phyloP scores from a whole-genome alignment of 164 flowering plant species.

The Liquidambar formosana region DNA sequence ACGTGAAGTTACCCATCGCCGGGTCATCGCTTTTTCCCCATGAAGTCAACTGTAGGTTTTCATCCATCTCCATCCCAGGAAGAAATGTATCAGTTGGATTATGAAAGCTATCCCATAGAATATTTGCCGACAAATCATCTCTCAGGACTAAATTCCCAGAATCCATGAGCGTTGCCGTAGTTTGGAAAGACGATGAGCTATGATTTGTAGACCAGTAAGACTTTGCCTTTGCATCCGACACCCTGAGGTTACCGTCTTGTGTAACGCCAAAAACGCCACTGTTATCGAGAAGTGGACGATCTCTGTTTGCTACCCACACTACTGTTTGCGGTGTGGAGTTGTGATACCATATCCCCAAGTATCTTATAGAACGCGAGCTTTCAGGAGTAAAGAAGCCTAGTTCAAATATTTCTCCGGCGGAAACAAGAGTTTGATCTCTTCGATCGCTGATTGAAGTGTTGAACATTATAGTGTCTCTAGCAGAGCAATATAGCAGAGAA shows the following conservation, averaged over 20 bases:
- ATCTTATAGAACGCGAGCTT: conserved; percentile 8
- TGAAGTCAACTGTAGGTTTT: conserved; percentile 17
- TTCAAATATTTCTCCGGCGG: too few relatives aligned
- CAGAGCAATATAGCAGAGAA: too few relatives aligned
- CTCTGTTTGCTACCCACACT: conserved; percentile 52
- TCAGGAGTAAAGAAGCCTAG: conserved; percentile 43
- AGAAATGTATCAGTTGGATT: conserved; percentile 42
- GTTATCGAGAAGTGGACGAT: conserved; percentile 13
- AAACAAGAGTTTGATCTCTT: conserved; percentile 19
- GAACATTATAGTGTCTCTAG: neutral
- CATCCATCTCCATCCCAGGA: conserved; percentile 36
- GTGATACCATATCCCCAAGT: conserved; percentile 46
- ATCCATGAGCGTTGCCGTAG: conserved; percentile 21
- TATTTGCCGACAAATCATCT: neutral
- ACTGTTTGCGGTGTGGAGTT: conserved; percentile 12
- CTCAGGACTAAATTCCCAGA: conserved; percentile 29
- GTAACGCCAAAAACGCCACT: conserved; percentile 8
- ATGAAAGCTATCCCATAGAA: conserved; percentile 37
- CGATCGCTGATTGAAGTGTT: conserved; percentile 6
- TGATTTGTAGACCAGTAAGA: conserved; percentile 9
- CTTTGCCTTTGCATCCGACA: neutral
- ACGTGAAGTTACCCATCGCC: conserved; percentile 20
- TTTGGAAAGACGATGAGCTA: neutral
- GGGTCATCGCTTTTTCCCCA: conserved; percentile 31
- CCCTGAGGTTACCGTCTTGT: conserved; percentile 18